phyloP scores from a whole-genome alignment of 176 grass and related monocot genomes.

The Cocos nucifera region DNA sequence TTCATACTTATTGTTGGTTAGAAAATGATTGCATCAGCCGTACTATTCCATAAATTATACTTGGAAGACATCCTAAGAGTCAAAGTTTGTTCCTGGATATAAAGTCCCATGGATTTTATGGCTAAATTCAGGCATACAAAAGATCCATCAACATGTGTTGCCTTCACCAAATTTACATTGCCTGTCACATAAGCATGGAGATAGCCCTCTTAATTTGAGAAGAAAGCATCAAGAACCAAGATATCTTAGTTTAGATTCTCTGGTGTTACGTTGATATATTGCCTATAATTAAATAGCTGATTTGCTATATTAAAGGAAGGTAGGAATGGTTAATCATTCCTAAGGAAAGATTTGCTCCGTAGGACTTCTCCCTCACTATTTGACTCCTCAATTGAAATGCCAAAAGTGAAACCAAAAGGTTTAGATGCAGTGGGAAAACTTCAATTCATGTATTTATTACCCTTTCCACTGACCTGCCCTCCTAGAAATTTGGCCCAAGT shows the following conservation, averaged over 20 bases:
- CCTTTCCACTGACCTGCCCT: background rate
- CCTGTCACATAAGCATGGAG: too few relatives aligned
- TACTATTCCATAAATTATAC: too few relatives aligned
- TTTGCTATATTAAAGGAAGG: background rate
- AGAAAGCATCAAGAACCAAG: too few relatives aligned
- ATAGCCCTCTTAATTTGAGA: too few relatives aligned
- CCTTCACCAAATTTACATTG: background rate
- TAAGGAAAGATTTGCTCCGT: background rate
- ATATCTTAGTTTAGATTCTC: background rate
- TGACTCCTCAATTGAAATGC: background rate
- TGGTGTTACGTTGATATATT: background rate
- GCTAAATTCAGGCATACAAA: background rate
- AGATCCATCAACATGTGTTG: background rate
- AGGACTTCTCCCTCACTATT: background rate
- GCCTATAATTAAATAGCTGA: background rate
- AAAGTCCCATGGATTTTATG: too few relatives aligned
- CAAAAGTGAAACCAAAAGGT: background rate
- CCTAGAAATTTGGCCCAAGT: background rate
- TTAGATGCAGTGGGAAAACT: constrained; percentile 2
- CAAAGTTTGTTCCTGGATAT: too few relatives aligned
- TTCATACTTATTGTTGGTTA: too few relatives aligned
- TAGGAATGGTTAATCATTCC: background rate
- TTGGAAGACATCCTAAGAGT: too few relatives aligned
- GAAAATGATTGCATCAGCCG: too few relatives aligned
- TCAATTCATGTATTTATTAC: constrained; percentile 10